Evolutionary conservation across 192 early-diverging fungal genomes (phyloP).

Genomic region (Oehlia diaphana): DNA sequence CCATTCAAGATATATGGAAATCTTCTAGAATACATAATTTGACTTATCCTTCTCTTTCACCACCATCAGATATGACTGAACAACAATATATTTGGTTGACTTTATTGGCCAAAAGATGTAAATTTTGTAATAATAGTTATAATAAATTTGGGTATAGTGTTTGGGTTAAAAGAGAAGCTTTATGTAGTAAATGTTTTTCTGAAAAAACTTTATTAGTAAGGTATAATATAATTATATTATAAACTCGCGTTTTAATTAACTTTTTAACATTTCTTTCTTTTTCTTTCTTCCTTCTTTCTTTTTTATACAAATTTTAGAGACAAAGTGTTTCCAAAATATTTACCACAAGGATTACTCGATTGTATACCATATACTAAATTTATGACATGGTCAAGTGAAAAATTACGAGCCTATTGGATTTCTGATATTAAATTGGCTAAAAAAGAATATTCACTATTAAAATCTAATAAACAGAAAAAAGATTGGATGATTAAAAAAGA

Average conservation of each 20-base stretch:
- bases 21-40: background rate
- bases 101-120: background rate
- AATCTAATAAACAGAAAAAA: background rate
- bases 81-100: conserved; percentile 19
- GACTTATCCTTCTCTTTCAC: background rate
- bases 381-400: background rate
- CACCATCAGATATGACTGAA: background rate
- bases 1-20: background rate
- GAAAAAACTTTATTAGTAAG: background rate
- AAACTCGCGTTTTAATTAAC: background rate
- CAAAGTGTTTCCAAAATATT: background rate
- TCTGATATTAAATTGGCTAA: background rate
- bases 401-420: background rate
- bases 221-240: background rate
- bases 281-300: no score
- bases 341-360: background rate
- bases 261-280: no score
- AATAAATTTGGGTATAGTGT: background rate
- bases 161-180: background rate
- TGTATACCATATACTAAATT: background rate
- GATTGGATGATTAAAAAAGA: background rate
- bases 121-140: conserved; percentile 6
- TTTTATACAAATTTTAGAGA: background rate
- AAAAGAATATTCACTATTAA: background rate
- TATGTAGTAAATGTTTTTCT: background rate